phyloP scores from a whole-genome alignment of 208 protist species.

The Eutreptiella sp. region DNA sequence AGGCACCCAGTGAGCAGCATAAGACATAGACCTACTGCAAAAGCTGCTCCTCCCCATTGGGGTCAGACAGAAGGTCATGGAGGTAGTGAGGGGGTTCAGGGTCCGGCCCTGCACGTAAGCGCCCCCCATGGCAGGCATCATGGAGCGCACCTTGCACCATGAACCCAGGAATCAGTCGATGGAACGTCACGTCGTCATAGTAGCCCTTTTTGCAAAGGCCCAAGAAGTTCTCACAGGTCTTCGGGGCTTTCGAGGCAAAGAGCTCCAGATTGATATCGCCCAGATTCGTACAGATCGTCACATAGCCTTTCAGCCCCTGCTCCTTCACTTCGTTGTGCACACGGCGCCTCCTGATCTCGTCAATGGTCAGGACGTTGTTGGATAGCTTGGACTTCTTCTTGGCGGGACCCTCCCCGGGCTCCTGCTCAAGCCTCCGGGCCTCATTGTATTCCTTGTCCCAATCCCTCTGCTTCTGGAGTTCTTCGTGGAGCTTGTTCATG shows the following conservation, averaged over 20 bases:
- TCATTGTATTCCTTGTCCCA: not conserved
- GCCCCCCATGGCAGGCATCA: too few species aligned
- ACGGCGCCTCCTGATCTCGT: not conserved
- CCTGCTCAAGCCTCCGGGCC: too few species aligned
- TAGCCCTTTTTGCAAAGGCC: conserved; percentile 81
- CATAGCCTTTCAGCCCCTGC: conserved; percentile 26
- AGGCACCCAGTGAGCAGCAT: too few species aligned
- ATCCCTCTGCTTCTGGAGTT: not conserved
- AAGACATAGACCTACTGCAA: too few species aligned
- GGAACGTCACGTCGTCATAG: conserved; percentile 86
- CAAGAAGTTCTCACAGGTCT: conserved; percentile 92
- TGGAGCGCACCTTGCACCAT: too few species aligned
- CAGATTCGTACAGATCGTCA: conserved; percentile 66
- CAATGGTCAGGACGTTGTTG: not conserved
- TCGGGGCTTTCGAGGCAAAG: conserved; percentile 51
- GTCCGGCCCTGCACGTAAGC: too few species aligned
- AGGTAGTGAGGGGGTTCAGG: too few species aligned
- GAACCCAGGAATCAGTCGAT: conserved; percentile 79
- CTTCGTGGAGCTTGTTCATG: conserved; percentile 1
- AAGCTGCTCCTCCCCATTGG: too few species aligned
- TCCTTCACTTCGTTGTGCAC: not conserved
- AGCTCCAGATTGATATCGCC: conserved; percentile 73
- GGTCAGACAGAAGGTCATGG: too few species aligned
- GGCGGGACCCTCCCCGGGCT: too few species aligned
- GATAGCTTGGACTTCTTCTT: not conserved